These are phyloP conservation scores for Chenopodium album DNA, from an alignment of 148 eudicot genomes.

Conservation along the genomic window DNA sequence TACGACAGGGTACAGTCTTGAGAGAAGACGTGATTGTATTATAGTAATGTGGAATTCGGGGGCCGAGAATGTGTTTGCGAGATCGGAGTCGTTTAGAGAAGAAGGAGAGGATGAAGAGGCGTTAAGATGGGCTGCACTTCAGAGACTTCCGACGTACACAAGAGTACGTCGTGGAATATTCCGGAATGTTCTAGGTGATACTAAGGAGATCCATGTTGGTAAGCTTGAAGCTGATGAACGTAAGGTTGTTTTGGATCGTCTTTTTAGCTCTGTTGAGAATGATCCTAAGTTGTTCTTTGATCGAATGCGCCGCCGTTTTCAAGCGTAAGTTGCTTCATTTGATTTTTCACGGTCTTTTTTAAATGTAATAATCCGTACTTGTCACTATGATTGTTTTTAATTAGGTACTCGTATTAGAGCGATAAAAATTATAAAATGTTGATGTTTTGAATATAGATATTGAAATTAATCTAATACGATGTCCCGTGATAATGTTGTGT, in stretches of 20 bases:
- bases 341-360: too few species aligned
- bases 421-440: too few species aligned
- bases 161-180: slow-evolving; percentile 78
- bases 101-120: slow-evolving; percentile 80
- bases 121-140: slow-evolving; percentile 89
- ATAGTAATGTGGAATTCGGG: slow-evolving; percentile 62
- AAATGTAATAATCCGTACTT: too few species aligned
- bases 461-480: too few species aligned
- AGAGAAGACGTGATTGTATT: too few species aligned
- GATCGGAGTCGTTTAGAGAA: slow-evolving; percentile 70
- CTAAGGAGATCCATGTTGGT: slow-evolving; percentile 59
- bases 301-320: slow-evolving; percentile 77
- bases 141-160: slow-evolving; percentile 78
- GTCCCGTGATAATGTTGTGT: too few species aligned
- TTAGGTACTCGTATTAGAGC: too few species aligned
- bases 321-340: slow-evolving; percentile 38
- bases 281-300: slow-evolving; percentile 68
- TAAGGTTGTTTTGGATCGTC: slow-evolving; percentile 68
- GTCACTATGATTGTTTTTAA: too few species aligned
- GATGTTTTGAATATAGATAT: too few species aligned
- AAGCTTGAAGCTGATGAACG: slow-evolving; percentile 54
- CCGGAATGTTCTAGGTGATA: slow-evolving; percentile 53
- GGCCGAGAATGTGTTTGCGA: slow-evolving; percentile 67
- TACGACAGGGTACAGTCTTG: too few species aligned
- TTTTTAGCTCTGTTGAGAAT: slow-evolving; percentile 53